phyloP scores from a whole-genome alignment of 1,284 basidiomycete genomes.

The Hypsizygus ulmarius region DNA sequence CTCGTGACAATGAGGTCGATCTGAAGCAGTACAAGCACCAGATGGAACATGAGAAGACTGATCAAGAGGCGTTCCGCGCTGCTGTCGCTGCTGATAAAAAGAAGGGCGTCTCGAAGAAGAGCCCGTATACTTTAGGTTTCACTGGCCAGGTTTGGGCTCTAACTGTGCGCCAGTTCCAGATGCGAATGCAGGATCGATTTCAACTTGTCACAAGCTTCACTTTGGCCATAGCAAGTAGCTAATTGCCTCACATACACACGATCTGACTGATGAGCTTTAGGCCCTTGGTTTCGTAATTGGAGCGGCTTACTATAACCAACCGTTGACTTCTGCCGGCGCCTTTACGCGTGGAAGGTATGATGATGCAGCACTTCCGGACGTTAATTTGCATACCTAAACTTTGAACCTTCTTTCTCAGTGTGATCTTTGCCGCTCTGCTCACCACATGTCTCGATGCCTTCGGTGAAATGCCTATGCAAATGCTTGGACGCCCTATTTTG shows the following conservation, averaged over 20 bases:
- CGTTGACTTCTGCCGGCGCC: slow-evolving; percentile 71
- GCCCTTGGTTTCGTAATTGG: slow-evolving; percentile 75
- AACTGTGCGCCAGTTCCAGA: slow-evolving; percentile 73
- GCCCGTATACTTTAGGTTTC: slow-evolving; percentile 85
- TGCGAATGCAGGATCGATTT: slow-evolving; percentile 80
- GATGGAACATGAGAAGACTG: slow-evolving; percentile 63
- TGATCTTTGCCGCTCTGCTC: slow-evolving; percentile 75
- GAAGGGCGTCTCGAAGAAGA: slow-evolving; percentile 78
- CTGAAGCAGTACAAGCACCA: slow-evolving; percentile 62
- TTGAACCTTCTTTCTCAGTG: slow-evolving; percentile 37
- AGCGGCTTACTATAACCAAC: slow-evolving; percentile 71
- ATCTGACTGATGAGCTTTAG: slow-evolving; percentile 23
- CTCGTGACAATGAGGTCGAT: slow-evolving; percentile 45
- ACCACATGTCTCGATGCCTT: slow-evolving; percentile 79
- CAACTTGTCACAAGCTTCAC: slow-evolving; percentile 73
- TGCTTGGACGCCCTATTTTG: slow-evolving; percentile 75
- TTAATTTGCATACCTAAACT: not conserved
- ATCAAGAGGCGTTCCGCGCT: slow-evolving; percentile 73
- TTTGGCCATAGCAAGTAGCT: slow-evolving; percentile 46
- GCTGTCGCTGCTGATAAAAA: slow-evolving; percentile 83
- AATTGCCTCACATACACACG: not conserved
- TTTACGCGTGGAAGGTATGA: slow-evolving; percentile 73
- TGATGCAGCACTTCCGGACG: not conserved
- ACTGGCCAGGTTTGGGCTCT: slow-evolving; percentile 72
- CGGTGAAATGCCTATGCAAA: slow-evolving; percentile 70